These are phyloP conservation scores for Panellus pusillus DNA, from an alignment of 768 basidiomycete genomes.

Conservation along the genomic window DNA sequence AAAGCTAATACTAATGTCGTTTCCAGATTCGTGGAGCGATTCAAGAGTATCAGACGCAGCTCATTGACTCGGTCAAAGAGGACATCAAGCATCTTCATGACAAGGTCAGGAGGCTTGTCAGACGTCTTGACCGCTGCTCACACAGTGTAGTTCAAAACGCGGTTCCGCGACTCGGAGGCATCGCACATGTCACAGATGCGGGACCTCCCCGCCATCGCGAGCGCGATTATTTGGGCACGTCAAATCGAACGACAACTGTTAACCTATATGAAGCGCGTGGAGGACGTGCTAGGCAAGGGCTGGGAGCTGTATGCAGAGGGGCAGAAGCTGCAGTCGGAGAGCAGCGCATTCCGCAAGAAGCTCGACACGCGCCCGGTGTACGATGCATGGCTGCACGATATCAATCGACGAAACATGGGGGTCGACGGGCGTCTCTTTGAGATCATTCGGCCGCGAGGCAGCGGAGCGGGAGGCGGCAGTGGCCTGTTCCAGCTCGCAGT, in stretches of 20 bases:
- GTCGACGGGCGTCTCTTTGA: constrained; percentile 92
- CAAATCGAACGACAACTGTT: constrained; percentile 96
- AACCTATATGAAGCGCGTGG: constrained; percentile 98
- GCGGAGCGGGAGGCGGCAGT: constrained; percentile 34
- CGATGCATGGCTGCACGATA: constrained; percentile 96
- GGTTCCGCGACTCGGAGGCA: constrained; percentile 93
- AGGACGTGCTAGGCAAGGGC: constrained; percentile 95
- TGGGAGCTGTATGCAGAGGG: constrained; percentile 99
- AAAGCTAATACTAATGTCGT: background rate
- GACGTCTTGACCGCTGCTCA: background rate
- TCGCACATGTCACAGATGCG: constrained; percentile 99
- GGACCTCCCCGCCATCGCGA: constrained; percentile 96
- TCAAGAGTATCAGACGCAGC: constrained; percentile 97
- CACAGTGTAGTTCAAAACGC: constrained; percentile 78
- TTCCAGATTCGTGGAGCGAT: constrained; percentile 92
- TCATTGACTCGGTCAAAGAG: constrained; percentile 98
- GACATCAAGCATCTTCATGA: constrained; percentile 95
- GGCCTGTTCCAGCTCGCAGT: constrained; percentile 78
- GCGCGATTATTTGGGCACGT: constrained; percentile 98
- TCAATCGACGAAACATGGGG: constrained; percentile 89
- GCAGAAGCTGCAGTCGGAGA: constrained; percentile 93
- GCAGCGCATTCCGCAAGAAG: constrained; percentile 89
- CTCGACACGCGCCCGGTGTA: constrained; percentile 92
- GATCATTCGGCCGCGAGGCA: constrained; percentile 74
- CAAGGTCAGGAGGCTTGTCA: constrained; percentile 50